A percentile compares a stretch with the other conserved stretches of the same genome.
Evolutionary conservation across 805 yeast species (phyloP).

Genomic region (Wickerhamiella shivajii): DNA sequence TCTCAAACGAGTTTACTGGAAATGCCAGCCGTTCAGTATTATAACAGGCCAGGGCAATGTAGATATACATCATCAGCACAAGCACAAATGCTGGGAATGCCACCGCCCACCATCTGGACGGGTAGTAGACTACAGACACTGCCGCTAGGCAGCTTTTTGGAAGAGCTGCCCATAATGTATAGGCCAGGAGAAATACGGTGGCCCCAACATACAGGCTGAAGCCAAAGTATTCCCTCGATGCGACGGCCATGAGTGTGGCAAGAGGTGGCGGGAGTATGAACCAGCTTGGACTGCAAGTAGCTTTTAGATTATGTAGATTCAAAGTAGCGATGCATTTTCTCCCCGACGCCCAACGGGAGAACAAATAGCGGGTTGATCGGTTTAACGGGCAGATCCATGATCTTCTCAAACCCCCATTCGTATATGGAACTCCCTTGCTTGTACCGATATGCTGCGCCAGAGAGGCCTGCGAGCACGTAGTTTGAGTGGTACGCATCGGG

Average conservation of each 20-base stretch:
- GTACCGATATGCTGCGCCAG: conserved; percentile 38
- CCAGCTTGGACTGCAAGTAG: too few relatives aligned
- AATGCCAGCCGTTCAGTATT: conserved; percentile 63
- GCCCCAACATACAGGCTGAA: conserved; percentile 67
- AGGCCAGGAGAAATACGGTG: conserved; percentile 38
- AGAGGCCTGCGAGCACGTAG: conserved; percentile 65
- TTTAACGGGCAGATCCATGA: conserved; percentile 5
- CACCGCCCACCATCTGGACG: conserved; percentile 85
- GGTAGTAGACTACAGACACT: conserved; percentile 54
- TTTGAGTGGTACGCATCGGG: conserved; percentile 89
- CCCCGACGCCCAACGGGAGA: conserved; percentile 33
- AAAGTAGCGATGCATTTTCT: conserved; percentile 20
- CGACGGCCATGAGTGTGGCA: neutral
- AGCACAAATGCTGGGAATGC: conserved; percentile 60
- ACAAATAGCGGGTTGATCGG: conserved; percentile 47
- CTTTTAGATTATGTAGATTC: too few relatives aligned
- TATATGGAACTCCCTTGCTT: conserved; percentile 19
- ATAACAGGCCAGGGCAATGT: conserved; percentile 54
- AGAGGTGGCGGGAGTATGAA: neutral
- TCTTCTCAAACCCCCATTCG: conserved; percentile 19
- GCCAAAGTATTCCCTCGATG: conserved; percentile 76
- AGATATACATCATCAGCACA: conserved; percentile 56
- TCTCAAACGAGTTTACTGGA: conserved; percentile 41
- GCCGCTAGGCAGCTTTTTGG: conserved; percentile 44
- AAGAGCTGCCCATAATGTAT: conserved; percentile 59